Evolutionary conservation across 1,139 yeast genomes (phyloP).

Genomic region (Taphrina betulina): DNA sequence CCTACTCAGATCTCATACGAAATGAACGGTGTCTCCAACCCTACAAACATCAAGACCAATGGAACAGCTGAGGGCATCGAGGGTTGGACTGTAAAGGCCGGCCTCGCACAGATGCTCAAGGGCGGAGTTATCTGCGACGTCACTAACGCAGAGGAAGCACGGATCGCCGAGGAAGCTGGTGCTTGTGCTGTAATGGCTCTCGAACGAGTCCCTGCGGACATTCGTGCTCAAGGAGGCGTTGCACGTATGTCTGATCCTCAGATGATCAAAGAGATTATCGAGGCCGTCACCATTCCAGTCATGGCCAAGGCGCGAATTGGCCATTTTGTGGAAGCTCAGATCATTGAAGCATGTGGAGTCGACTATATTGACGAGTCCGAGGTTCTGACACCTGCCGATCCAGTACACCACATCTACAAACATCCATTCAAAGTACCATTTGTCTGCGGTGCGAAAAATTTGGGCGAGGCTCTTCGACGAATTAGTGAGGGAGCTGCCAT

Average conservation of each 20-base stretch:
- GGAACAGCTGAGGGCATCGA: constrained; percentile 21
- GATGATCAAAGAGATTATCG: constrained; percentile 76
- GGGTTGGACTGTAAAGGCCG: constrained; percentile 65
- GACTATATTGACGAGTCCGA: constrained; percentile 84
- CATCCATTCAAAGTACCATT: constrained; percentile 67
- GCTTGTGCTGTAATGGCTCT: constrained; percentile 92
- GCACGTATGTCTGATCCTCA: constrained; percentile 87
- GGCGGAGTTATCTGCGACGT: constrained; percentile 67
- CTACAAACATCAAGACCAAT: constrained; percentile 29
- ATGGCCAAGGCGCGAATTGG: constrained; percentile 91
- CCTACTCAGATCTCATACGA: no score
- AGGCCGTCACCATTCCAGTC: constrained; percentile 54
- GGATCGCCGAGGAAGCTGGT: constrained; percentile 77
- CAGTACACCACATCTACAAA: constrained; percentile 64
- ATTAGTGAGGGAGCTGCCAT: constrained; percentile 83
- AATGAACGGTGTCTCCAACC: constrained; percentile 24
- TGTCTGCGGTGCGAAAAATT: constrained; percentile 81
- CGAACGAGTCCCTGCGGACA: constrained; percentile 83
- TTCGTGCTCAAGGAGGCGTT: constrained; percentile 78
- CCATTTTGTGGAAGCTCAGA: constrained; percentile 79
- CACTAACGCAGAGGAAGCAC: constrained; percentile 54
- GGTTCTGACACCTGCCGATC: constrained; percentile 48
- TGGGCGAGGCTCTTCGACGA: constrained; percentile 83
- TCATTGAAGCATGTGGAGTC: constrained; percentile 65
- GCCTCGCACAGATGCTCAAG: constrained; percentile 84